These are phyloP conservation scores for Dunaliella primolecta DNA, from an alignment of 139 green algal genomes.

Conservation along the genomic window DNA sequence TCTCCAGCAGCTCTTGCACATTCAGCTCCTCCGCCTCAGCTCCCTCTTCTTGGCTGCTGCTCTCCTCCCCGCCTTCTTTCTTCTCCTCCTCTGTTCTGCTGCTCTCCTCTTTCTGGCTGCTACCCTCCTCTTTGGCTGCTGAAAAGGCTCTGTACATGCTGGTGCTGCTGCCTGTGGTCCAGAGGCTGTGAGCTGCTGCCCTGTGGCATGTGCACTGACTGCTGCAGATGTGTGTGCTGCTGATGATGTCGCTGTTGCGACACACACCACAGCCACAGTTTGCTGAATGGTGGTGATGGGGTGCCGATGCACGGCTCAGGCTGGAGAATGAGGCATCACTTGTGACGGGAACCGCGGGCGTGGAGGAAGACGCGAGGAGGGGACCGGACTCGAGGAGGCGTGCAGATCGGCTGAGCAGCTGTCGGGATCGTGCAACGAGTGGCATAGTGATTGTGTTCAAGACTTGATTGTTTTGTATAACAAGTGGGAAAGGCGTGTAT, in stretches of 20 bases:
- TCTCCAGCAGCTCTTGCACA: constrained; percentile 16
- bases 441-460: too few species aligned
- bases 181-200: not conserved
- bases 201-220: not conserved
- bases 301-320: not conserved
- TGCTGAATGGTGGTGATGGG: not conserved
- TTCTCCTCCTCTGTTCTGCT: constrained; percentile 10
- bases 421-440: too few species aligned
- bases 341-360: too few species aligned
- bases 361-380: too few species aligned
- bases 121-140: not conserved
- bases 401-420: too few species aligned
- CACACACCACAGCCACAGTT: constrained; percentile 3
- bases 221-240: not conserved
- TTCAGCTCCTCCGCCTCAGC: not conserved
- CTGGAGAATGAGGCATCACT: not conserved
- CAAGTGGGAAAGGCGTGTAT: not conserved
- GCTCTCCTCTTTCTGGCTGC: not conserved
- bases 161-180: not conserved
- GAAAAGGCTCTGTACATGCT: not conserved
- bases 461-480: too few species aligned
- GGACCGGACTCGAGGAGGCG: too few species aligned
- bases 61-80: not conserved
- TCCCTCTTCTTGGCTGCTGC: constrained; percentile 4
- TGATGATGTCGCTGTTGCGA: not conserved